Conservation (phyloP, 78 protist genomes). For the Dictyostelium intermedium region DNA sequence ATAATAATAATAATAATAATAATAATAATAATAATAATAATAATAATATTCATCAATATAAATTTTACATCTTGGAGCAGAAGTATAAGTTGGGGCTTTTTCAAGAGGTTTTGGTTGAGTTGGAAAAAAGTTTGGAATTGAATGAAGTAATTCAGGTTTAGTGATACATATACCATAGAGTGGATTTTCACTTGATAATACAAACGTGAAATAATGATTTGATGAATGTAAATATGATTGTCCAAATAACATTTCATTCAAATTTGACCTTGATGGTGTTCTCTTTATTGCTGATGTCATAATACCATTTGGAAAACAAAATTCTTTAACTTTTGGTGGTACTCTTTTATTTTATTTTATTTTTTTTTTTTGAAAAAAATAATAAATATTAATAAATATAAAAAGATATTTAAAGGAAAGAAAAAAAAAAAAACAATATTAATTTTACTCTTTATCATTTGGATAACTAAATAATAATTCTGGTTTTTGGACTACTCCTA, state of each 20-base stretch:
- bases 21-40: not conserved
- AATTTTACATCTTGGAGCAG: conserved; percentile 55
- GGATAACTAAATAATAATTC: conserved; percentile 61
- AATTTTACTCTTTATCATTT: conserved; percentile 28
- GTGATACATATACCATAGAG: conserved; percentile 69
- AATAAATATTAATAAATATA: not conserved
- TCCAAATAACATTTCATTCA: conserved; percentile 62
- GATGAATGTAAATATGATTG: conserved; percentile 65
- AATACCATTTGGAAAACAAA: conserved; percentile 77
- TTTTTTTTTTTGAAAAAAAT: not conserved
- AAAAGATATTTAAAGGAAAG: not conserved
- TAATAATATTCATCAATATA: not conserved
- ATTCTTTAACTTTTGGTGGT: conserved; percentile 70
- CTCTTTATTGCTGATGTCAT: conserved; percentile 34
- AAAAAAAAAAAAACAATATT: not conserved
- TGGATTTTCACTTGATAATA: conserved; percentile 56
- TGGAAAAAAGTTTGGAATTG: conserved; percentile 65
- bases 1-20: not conserved
- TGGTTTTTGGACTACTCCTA: conserved; percentile 34
- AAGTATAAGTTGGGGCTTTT: conserved; percentile 18
- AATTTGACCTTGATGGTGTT: conserved; percentile 48
- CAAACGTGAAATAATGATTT: conserved; percentile 41
- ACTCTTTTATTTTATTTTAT: not conserved
- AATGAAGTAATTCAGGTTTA: conserved; percentile 57
- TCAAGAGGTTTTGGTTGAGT: conserved; percentile 49